Evolutionary conservation across 2,329 filamentous ascomycete genomes (phyloP), one percentile per base, ranked within the genome.

Genomic region (Remersonia thermophila): DNA sequence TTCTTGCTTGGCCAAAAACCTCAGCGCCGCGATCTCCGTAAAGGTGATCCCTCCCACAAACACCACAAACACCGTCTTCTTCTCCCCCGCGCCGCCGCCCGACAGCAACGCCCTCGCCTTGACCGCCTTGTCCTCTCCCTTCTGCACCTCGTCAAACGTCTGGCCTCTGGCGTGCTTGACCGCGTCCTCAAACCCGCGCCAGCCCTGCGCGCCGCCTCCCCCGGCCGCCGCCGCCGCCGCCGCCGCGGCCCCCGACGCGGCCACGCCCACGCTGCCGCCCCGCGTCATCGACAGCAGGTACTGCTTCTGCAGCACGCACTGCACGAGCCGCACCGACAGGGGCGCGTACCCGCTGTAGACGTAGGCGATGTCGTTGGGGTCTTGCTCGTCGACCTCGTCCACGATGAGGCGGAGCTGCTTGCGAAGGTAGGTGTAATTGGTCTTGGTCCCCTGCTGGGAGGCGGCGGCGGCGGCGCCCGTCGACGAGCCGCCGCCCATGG

Each of bases 341-440:
- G 91, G 93, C 4, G 93, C 91, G 54, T 96, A 98, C 35, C 91
- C 93, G 45, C 84, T 93, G 60, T 96, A 98, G 9, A 95, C 87
- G 52, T 98, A 98, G n/a, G 87, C 82, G 42, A 96, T 80, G 50
- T 98, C 91, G 51, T 91, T 83, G 3, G 91, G 91, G 32, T 93
- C 82, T 40, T 91, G 79, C 58, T 98, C 91, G 53, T 93, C 87
- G 27, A 98, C 89, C 55, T 96, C 91, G 55, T 98, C 91, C 38
- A 95, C 81, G 54, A 95, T 93, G 12, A 98, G 71, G 20, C 81
- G 77, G 11, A 98, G 72, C 42, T 80, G 78, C 56, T 91, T 93
- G 37, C 93, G 80, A 4, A 96, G 65, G 47, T 84, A 83, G 4
- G 77, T 79, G 60, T 95, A 98, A 55, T 96, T 95, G 9, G 87